Evolutionary conservation across 1,139 yeast species (phyloP), one percentile per base, ranked within the genome.

Genomic region (Kluyveromyces marxianus): DNA sequence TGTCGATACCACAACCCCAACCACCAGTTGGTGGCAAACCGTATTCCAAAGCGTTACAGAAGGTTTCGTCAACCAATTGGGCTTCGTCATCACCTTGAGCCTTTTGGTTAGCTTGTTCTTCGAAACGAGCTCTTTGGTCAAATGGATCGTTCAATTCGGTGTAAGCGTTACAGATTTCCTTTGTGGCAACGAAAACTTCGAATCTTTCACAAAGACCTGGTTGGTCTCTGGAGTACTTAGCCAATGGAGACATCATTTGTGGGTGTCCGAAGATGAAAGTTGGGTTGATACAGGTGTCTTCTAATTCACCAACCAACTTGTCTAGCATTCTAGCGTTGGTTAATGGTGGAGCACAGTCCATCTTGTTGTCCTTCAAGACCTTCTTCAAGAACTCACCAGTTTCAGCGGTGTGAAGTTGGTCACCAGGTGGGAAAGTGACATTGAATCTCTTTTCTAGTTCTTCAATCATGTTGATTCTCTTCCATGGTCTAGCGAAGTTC

Each of bases 21-120:
- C 98, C 98, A 68, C 95, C 98, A 61, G 98, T 92, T 62, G 98
- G 98, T 52, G 98, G 98, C 63, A 92, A 78, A 69, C 98, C 98
- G 70, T 88, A 92, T 74, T 92, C 98, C 65, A 92, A 79, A 54
- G 98, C 97, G 63, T 90, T 87, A 75, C 95, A 85, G 89, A 92
- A 92, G 52, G 88, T 83, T 72, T 92, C 98, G 68, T 92, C 98
- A 55, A 92, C 77, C 70, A 89, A 68, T 74, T 92, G 98, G 49
- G 97, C 98, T 74, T 92, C 98, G 63, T 92, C 98, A 66, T 92
- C 98, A 76, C 98, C 98, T 71, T 89, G 97, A 58, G 76, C 97
- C 76, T 92, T 92, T 77, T 92, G 98, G 71, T 86, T 81, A 44
- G 98, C 98, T 74, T 92, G 98, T 72, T 92, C 98, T 74, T 90